Evolutionary conservation across 2,329 filamentous ascomycete species (phyloP), one percentile per base, ranked within the genome.

Genomic region (Dactylella cylindrospora): DNA sequence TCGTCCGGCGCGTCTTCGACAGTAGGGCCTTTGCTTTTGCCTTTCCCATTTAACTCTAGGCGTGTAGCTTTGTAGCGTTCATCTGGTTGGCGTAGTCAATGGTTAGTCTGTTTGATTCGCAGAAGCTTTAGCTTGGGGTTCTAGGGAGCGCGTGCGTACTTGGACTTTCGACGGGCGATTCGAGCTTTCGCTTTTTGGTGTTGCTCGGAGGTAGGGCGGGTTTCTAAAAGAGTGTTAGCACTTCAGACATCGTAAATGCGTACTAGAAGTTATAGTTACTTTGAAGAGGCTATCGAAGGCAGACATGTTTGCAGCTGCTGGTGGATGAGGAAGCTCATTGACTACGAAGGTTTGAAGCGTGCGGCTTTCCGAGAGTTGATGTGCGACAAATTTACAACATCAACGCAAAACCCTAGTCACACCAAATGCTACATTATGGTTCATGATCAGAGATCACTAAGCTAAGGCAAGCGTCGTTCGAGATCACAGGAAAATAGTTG

Each of bases 61-160:
- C 81, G 83, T 33, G 77, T 79, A 3, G 81, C 78, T 71, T 85
- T 86, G 74, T 85, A 84, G 51, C 84, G 65, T 33, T 84, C 76
- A 67, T 78, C 82, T 84, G 53, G 19, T 33, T 10, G 29, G 17
- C 19, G 31, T 17, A 17, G 28, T n/a, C 7, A 39, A 17, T n/a
- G 23, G 44, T 13, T 25, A 8, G 7, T n/a, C n/a, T n/a, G 25
- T 43, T 49, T 25, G 50, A 9, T 13, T 12, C 5, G 12, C 12
- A 7, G 8, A 17, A n/a, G 9, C 5, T 12, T 43, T 5, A 10
- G 10, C 3, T 12, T 36, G 25, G 32, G 39, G 53, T 46, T 43
- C 49, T 32, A 9, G 7, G 38, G 10, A 15, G 22, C 13, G 10
- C 19, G 13, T 39, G 73, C 79, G 66, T 71, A 85, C 82, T 83